Evolutionary conservation across 2,329 filamentous ascomycete species (phyloP).

Genomic region (Echinosphaeria canescens): DNA sequence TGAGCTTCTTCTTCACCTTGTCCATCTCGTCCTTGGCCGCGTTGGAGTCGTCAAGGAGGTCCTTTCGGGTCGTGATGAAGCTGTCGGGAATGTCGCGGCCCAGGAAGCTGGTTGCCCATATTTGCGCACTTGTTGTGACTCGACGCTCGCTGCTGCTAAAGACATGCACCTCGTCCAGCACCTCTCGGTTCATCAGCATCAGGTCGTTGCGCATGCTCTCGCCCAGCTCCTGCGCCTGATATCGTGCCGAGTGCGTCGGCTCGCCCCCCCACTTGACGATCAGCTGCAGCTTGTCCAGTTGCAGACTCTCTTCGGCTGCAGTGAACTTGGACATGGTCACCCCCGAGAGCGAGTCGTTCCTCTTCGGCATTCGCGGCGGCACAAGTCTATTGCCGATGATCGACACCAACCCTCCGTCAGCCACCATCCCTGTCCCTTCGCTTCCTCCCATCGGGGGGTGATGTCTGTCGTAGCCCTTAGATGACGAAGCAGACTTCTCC

Average conservation of each 20-base stretch:
- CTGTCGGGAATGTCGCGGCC: slow-evolving; percentile 71
- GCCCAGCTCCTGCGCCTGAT: slow-evolving; percentile 87
- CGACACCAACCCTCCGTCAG: slow-evolving; percentile 3
- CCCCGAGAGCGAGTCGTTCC: slow-evolving; percentile 72
- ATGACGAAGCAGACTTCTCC: too few relatives aligned
- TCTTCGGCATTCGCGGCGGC: slow-evolving; percentile 24
- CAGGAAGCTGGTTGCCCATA: slow-evolving; percentile 80
- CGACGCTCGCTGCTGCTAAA: slow-evolving; percentile 92
- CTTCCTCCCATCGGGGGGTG: too few relatives aligned
- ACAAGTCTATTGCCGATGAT: too few relatives aligned
- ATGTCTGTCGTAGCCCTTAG: too few relatives aligned
- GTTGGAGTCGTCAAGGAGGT: slow-evolving; percentile 91
- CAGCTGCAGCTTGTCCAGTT: slow-evolving; percentile 87
- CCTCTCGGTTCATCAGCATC: slow-evolving; percentile 76
- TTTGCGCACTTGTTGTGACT: slow-evolving; percentile 90
- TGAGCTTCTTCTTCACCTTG: slow-evolving; percentile 98
- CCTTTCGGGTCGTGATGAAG: slow-evolving; percentile 80
- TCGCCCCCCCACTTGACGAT: slow-evolving; percentile 99
- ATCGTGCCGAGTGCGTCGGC: slow-evolving; percentile 89
- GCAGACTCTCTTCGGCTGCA: slow-evolving; percentile 77
- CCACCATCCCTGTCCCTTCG: too few relatives aligned
- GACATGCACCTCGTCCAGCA: slow-evolving; percentile 79
- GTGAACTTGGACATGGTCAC: slow-evolving; percentile 88
- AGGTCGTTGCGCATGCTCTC: slow-evolving; percentile 93
- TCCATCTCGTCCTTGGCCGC: slow-evolving; percentile 99